phyloP scores from a whole-genome alignment of 2,329 filamentous ascomycete species.

The Calonectria henricotiae region DNA sequence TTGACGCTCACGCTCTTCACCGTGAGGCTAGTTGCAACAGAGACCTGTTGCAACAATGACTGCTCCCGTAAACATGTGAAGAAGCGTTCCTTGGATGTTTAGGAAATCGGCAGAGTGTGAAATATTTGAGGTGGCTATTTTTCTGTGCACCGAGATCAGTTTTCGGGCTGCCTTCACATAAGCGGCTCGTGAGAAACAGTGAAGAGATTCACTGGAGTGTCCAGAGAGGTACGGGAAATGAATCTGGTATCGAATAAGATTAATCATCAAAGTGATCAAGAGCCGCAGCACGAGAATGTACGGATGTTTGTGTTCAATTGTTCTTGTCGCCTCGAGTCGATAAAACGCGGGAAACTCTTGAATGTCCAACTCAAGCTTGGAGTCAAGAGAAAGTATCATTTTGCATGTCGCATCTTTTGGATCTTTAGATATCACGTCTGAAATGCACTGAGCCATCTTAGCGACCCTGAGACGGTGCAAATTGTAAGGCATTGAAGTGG shows the following conservation, averaged over 20 bases:
- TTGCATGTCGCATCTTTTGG: neutral
- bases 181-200: neutral
- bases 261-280: neutral
- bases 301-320: neutral
- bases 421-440: neutral
- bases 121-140: neutral
- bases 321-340: neutral
- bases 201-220: neutral
- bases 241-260: neutral
- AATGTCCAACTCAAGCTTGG: neutral
- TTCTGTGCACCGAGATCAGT: neutral
- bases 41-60: neutral
- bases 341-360: neutral
- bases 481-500: neutral
- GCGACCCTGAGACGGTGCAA: neutral
- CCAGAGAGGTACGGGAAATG: neutral
- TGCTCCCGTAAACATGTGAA: neutral
- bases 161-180: neutral
- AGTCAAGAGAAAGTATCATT: constrained; percentile 1
- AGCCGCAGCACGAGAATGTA: neutral
- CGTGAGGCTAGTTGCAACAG: neutral
- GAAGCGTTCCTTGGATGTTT: neutral
- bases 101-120: constrained; percentile 3
- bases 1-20: neutral
- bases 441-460: neutral